Conservation (phyloP, 2,329 filamentous ascomycete genomes). For the Pseudocercospora cruenta region DNA sequence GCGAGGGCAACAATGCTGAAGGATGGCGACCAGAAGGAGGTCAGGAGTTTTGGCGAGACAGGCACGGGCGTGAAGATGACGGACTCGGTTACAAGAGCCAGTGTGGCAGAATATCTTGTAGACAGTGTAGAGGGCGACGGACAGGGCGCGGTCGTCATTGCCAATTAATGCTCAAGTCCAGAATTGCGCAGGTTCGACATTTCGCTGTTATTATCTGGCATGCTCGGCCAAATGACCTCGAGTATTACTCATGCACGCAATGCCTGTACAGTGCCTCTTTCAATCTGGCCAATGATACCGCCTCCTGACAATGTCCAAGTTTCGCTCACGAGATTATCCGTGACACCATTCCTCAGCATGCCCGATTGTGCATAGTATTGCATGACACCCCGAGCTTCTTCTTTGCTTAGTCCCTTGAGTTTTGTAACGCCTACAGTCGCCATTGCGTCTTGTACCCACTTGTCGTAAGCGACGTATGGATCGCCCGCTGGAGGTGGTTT, state of each 20-base stretch:
- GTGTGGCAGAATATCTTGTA: neutral
- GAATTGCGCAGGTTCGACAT: neutral
- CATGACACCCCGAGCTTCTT: conserved; percentile 78
- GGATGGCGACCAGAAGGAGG: neutral
- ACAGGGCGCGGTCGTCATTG: neutral
- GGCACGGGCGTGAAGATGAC: neutral
- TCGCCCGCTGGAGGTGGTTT: conserved; percentile 46
- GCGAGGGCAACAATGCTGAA: neutral
- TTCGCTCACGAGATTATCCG: conserved; percentile 72
- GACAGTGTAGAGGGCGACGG: neutral
- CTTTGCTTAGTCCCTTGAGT: conserved; percentile 70
- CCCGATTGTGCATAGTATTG: conserved; percentile 94
- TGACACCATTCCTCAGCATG: conserved; percentile 70
- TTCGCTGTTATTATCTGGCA: neutral
- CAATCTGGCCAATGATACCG: conserved; percentile 84
- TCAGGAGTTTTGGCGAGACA: neutral
- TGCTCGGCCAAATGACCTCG: neutral
- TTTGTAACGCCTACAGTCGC: conserved; percentile 52
- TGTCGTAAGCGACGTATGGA: conserved; percentile 58
- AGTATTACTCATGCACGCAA: neutral
- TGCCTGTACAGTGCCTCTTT: conserved; percentile 62
- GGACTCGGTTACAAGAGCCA: neutral
- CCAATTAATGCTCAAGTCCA: neutral
- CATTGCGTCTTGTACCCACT: conserved; percentile 54
- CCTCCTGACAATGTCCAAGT: conserved; percentile 83